Conservation (phyloP, 164 flowering plant genomes). For the Aristolochia californica region DNA sequence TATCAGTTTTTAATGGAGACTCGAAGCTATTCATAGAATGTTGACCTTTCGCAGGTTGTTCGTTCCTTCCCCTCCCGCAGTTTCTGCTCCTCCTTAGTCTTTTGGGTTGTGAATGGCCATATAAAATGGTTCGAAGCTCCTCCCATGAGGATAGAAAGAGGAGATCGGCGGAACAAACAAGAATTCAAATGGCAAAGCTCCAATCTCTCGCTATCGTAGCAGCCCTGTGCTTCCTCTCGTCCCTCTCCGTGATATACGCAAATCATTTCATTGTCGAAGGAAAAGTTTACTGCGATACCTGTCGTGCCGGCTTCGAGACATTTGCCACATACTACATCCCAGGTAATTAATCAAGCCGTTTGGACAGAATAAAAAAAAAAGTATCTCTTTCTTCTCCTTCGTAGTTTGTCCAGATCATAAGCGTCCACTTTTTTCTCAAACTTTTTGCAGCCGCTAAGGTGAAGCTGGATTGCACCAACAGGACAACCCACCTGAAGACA, state of each 20-base stretch:
- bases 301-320: constrained; percentile 9
- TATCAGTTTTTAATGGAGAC: no score
- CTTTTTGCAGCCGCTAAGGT: constrained; percentile 3
- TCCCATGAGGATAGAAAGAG: no score
- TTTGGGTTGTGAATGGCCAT: no score
- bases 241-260: not conserved
- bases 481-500: constrained; percentile 18
- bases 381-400: not conserved
- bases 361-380: no score
- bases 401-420: not conserved
- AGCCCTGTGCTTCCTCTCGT: constrained; percentile 1
- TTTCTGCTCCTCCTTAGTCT: no score
- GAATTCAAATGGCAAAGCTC: constrained; percentile 4
- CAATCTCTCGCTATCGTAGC: not conserved
- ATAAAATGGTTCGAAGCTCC: no score
- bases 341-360: constrained; percentile 7
- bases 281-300: constrained; percentile 9
- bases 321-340: constrained; percentile 2
- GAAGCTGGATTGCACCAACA: constrained; percentile 37
- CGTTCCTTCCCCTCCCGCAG: no score
- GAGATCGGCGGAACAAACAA: no score
- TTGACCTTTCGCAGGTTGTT: no score
- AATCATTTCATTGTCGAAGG: constrained; percentile 3
- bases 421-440: not conserved
- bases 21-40: no score